Conservation (phyloP, 2,329 filamentous ascomycete genomes). For the Penicillium polonicum region DNA sequence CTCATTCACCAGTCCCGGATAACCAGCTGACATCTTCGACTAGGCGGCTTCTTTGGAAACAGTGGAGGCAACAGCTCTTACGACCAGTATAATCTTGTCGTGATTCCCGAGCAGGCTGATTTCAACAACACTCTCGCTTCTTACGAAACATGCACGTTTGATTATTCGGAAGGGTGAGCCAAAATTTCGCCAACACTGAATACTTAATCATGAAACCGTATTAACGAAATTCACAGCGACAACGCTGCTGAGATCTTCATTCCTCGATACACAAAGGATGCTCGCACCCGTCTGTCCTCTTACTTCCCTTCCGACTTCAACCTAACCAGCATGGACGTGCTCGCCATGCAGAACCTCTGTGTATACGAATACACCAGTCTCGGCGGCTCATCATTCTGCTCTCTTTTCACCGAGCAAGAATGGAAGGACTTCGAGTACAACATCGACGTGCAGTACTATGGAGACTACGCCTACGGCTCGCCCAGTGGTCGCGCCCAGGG, state of each 20-base stretch:
- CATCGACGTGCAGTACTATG: slow-evolving; percentile 53
- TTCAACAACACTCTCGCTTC: slow-evolving; percentile 56
- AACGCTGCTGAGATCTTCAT: slow-evolving; percentile 42
- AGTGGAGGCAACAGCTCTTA: slow-evolving; percentile 29
- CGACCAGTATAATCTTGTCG: slow-evolving; percentile 44
- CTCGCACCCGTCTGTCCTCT: slow-evolving; percentile 48
- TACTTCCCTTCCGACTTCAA: slow-evolving; percentile 51
- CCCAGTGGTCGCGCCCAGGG: slow-evolving; percentile 55
- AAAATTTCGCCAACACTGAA: background rate
- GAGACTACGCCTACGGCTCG: slow-evolving; percentile 48
- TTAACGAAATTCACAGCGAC: slow-evolving; percentile 20
- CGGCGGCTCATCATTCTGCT: slow-evolving; percentile 53
- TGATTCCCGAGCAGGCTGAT: slow-evolving; percentile 52
- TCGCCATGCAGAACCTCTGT: slow-evolving; percentile 54
- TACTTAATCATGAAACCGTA: background rate
- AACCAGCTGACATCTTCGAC: background rate
- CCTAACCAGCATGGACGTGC: slow-evolving; percentile 52
- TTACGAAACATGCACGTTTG: slow-evolving; percentile 52
- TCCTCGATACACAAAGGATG: slow-evolving; percentile 46
- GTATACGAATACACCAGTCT: slow-evolving; percentile 55
- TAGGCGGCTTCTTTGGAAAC: slow-evolving; percentile 26
- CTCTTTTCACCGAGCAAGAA: slow-evolving; percentile 55
- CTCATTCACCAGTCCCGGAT: background rate
- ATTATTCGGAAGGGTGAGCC: slow-evolving; percentile 26
- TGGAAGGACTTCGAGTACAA: slow-evolving; percentile 56